Base-by-base conservation (phyloP, 257 asterid species). In the Solanum tacnaense region DNA sequence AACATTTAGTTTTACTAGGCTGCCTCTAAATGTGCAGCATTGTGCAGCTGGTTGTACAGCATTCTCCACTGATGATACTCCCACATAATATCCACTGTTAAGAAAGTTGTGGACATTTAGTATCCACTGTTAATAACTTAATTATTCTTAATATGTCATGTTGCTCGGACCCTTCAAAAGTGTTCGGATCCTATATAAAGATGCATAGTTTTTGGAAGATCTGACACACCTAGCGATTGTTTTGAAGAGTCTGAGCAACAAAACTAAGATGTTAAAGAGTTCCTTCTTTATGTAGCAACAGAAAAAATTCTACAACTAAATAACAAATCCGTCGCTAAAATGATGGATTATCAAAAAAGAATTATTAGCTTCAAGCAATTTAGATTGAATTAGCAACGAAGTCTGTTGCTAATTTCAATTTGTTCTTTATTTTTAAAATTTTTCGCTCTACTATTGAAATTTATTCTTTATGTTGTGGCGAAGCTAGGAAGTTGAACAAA, bases 21-120 rank as follows among this genome's bases (percentile, higher is more conserved):
- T 93, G 7, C 99, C 99, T 1, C 98, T 93, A 85, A 96, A 95
- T 1, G 90, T 93, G 89, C 98, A 96, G 38, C 96, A 96, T 86
- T 88, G 88, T 3, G 49, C 87, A 0, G 94, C 90, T 15, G 97
- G 94, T 52, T 87, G 68, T 16, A 67, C 18, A 46, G n/a, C n/a
- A n/a, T 34, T 95, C 90, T 96, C 98, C 5, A 92, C 89, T 13
- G 98, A 95, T 18, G 94, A 93, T 39, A 96, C 98, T 74, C 99
- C 98, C 18, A 93, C 91, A 23, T 90, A 93, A 44, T 79, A 89
- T 85, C 83, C 92, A 74, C 98, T 92, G 32, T 4, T 3, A n/a
- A 20, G 4, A 35, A 23, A 13, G 15, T 38, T n/a, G 35, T 15
- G 13, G 27, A 78, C 15, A n/a, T 23, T 76, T 39, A 76, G 35